phyloP scores from a whole-genome alignment of 1,139 yeast genomes.

The Suhomyces yuchorum region DNA sequence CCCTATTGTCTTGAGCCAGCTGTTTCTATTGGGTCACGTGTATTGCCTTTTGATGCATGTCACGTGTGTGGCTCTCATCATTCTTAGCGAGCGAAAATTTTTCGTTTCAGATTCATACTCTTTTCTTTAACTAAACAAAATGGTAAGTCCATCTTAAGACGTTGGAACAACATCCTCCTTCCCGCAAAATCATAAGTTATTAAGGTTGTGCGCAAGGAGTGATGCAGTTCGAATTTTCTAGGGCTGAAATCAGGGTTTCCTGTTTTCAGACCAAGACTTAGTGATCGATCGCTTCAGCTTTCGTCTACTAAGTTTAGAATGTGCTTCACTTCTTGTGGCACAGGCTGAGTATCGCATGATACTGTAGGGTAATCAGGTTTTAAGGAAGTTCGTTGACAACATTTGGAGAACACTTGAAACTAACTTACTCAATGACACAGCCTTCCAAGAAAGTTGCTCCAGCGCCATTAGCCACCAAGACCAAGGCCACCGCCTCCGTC shows the following conservation, averaged over 20 bases:
- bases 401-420: constrained; percentile 34
- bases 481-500: constrained; percentile 23
- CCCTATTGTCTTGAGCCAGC: too few relatives aligned
- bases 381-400: constrained; percentile 33
- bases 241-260: neutral
- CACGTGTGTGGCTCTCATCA: neutral
- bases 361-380: constrained; percentile 43
- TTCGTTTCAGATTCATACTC: neutral
- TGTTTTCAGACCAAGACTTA: neutral
- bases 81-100: constrained; percentile 1
- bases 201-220: constrained; percentile 40
- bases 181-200: constrained; percentile 20
- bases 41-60: too few relatives aligned
- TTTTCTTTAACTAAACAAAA: constrained; percentile 16
- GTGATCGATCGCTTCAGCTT: neutral
- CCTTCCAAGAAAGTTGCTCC: constrained; percentile 57
- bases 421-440: constrained; percentile 69
- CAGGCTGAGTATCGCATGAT: constrained; percentile 49
- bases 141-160: constrained; percentile 34
- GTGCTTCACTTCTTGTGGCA: constrained; percentile 46
- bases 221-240: constrained; percentile 25
- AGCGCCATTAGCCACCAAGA: constrained; percentile 51
- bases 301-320: constrained; percentile 18
- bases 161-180: constrained; percentile 36
- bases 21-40: too few relatives aligned